phyloP scores from a whole-genome alignment of 2,329 filamentous ascomycete species.

The Botrytis fabae region DNA sequence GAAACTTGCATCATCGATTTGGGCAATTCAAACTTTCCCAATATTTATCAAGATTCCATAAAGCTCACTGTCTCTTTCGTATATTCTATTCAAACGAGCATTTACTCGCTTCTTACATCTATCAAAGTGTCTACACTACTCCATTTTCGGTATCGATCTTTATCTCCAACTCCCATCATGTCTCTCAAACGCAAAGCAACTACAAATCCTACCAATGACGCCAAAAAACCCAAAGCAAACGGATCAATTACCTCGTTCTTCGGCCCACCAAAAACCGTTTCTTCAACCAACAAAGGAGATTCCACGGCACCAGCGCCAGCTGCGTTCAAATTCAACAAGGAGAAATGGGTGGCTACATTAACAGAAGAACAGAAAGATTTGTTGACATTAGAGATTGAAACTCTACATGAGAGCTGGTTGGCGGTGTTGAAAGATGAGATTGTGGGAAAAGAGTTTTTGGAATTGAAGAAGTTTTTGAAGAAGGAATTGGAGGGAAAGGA shows the following conservation, averaged over 20 bases:
- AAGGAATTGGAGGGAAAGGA: constrained; percentile 71
- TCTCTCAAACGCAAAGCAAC: constrained; percentile 68
- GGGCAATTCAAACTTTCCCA: background rate
- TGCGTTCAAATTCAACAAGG: constrained; percentile 75
- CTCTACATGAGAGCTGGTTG: constrained; percentile 88
- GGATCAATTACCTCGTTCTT: constrained; percentile 91
- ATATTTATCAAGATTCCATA: constrained; percentile 5
- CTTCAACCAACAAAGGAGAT: constrained; percentile 41
- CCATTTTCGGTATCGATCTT: constrained; percentile 23
- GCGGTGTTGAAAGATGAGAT: constrained; percentile 86
- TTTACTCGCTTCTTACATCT: background rate
- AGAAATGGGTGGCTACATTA: constrained; percentile 80
- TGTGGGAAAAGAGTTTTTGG: constrained; percentile 74
- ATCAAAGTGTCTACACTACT: constrained; percentile 33
- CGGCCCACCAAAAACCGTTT: constrained; percentile 51
- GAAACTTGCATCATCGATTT: background rate
- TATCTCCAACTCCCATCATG: constrained; percentile 31
- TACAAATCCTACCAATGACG: constrained; percentile 48
- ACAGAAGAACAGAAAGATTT: constrained; percentile 79
- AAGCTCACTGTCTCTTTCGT: background rate
- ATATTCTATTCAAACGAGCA: constrained; percentile 2
- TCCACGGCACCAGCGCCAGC: constrained; percentile 28
- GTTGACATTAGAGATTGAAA: constrained; percentile 87
- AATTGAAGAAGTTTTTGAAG: constrained; percentile 83
- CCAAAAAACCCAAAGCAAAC: constrained; percentile 73